Percentiles rank a stretch among this genome's conserved stretches.
These are phyloP conservation scores for Ophiostoma tasmaniense DNA, from an alignment of 2,329 filamentous ascomycete species.

Conservation along the genomic window DNA sequence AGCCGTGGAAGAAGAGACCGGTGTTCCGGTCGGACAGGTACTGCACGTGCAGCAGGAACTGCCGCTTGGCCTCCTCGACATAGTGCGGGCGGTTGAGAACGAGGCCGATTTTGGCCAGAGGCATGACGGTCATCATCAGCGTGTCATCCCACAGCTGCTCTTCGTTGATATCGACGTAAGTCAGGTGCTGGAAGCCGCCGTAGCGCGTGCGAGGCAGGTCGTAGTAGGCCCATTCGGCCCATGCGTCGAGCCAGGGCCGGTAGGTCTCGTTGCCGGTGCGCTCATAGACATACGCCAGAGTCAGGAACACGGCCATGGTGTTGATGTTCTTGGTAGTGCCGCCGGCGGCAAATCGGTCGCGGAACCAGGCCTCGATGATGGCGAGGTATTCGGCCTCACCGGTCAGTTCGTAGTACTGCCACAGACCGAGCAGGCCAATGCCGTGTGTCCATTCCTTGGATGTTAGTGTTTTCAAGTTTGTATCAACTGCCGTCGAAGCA, in stretches of 20 bases:
- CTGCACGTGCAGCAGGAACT: conserved; percentile 70
- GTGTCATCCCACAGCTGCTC: conserved; percentile 80
- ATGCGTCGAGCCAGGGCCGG: conserved; percentile 67
- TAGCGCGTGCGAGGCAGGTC: conserved; percentile 63
- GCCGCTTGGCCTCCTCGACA: conserved; percentile 66
- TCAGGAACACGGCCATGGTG: conserved; percentile 72
- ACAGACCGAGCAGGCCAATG: conserved; percentile 70
- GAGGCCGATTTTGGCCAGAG: conserved; percentile 69
- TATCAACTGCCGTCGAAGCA: no score
- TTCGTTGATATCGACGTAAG: conserved; percentile 61
- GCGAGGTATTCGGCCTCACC: conserved; percentile 50
- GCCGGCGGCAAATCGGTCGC: conserved; percentile 56
- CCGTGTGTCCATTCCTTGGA: conserved; percentile 65
- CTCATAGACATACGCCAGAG: conserved; percentile 70
- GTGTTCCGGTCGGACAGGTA: conserved; percentile 66
- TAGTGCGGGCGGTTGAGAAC: conserved; percentile 63
- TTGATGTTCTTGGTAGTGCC: conserved; percentile 80
- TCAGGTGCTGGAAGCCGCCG: conserved; percentile 67
- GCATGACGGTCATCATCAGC: conserved; percentile 79
- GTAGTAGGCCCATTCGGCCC: conserved; percentile 77
- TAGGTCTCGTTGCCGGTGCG: conserved; percentile 60
- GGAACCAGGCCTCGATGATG: conserved; percentile 68
- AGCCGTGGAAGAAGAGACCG: conserved; percentile 73
- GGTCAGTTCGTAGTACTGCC: conserved; percentile 71
- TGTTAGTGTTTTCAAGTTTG: not conserved